Conservation (phyloP, 768 basidiomycete species). For the Pisolithus sp. region DNA sequence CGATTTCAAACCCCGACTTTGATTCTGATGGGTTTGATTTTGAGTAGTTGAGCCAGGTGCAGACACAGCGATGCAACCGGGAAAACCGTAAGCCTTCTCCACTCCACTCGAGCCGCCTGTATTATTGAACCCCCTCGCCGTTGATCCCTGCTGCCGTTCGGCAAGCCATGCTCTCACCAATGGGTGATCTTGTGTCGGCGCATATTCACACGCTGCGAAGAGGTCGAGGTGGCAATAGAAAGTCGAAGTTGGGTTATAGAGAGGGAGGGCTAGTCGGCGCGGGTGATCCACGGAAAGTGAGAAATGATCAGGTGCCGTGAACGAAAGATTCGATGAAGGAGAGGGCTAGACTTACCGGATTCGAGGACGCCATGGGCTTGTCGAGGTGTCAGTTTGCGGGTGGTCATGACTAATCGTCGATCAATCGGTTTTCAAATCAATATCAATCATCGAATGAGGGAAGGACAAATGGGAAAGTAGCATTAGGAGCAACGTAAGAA, state of each 20-base stretch:
- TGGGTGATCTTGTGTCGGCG: conserved; percentile 36
- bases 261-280: conserved; percentile 37
- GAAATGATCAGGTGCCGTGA: not conserved
- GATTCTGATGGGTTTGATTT: too few relatives aligned
- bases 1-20: too few relatives aligned
- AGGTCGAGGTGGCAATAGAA: conserved; percentile 44
- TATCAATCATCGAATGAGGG: not conserved
- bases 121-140: too few relatives aligned
- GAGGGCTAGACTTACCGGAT: conserved; percentile 30
- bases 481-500: too few relatives aligned
- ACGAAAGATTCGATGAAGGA: not conserved
- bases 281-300: too few relatives aligned
- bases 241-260: conserved; percentile 44
- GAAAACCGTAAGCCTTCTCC: too few relatives aligned
- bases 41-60: too few relatives aligned
- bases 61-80: too few relatives aligned
- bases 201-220: conserved; percentile 36
- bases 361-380: conserved; percentile 38
- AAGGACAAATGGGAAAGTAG: too few relatives aligned
- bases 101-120: too few relatives aligned
- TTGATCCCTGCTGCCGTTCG: conserved; percentile 9
- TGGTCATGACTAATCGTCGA: conserved; percentile 39
- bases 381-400: conserved; percentile 30
- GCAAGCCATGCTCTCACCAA: conserved; percentile 34
- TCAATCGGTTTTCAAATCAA: not conserved